Evolutionary conservation across 2,329 filamentous ascomycete species (phyloP).

Genomic region (Calonectria honghensis): DNA sequence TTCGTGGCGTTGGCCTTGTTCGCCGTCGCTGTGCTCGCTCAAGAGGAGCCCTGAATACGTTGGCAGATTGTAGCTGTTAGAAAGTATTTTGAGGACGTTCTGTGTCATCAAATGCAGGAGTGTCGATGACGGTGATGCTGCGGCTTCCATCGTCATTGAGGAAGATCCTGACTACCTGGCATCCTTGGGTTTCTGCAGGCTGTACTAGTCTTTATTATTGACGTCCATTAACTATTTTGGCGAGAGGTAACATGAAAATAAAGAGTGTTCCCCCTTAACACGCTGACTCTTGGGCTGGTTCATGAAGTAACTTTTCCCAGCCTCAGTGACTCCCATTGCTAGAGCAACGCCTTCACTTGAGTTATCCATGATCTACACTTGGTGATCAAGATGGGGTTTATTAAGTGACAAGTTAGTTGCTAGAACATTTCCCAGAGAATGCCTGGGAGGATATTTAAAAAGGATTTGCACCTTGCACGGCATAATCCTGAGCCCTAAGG

Average conservation of each 20-base stretch:
- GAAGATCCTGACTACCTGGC: conserved; percentile 19
- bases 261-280: conserved; percentile 31
- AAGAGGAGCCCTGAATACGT: no score
- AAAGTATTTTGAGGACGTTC: conserved; percentile 10
- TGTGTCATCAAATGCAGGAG: conserved; percentile 45
- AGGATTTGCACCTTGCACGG: not conserved
- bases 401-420: not conserved
- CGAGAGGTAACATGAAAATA: conserved; percentile 28
- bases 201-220: not conserved
- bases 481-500: not conserved
- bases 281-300: conserved; percentile 36
- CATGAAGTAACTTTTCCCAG: conserved; percentile 40
- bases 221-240: no score
- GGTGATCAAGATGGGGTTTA: not conserved
- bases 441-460: not conserved
- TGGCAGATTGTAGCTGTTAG: no score
- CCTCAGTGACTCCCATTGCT: conserved; percentile 32
- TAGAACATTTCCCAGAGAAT: not conserved
- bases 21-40: no score
- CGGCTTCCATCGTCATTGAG: conserved; percentile 23
- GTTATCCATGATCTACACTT: conserved; percentile 11
- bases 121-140: conserved; percentile 39
- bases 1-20: no score
- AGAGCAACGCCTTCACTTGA: conserved; percentile 37
- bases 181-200: conserved; percentile 17